phyloP scores from a whole-genome alignment of 2,329 filamentous ascomycete genomes.

The Penicillium sp. region DNA sequence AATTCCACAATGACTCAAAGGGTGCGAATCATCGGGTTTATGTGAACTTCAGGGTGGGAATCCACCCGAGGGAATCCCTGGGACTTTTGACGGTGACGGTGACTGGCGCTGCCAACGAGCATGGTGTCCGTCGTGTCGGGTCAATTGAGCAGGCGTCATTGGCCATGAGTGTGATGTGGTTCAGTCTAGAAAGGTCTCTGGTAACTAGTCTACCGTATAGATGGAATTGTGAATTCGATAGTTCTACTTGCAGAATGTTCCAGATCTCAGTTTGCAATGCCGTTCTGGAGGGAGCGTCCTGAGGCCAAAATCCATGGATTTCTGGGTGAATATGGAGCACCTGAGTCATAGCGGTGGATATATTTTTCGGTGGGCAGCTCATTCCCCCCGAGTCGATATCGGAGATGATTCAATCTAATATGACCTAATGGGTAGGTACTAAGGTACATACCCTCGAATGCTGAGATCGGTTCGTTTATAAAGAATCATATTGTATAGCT shows the following conservation, averaged over 20 bases:
- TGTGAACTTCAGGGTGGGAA: background rate
- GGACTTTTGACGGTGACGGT: background rate
- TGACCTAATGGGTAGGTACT: background rate
- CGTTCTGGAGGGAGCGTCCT: too few relatives aligned
- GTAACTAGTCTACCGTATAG: background rate
- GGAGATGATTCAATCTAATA: background rate
- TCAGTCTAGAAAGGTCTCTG: background rate
- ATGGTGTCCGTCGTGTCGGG: slow-evolving; percentile 4
- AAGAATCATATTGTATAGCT: background rate
- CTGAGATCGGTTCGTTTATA: background rate
- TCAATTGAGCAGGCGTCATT: slow-evolving; percentile 1
- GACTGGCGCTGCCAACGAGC: background rate
- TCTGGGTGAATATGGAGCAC: too few relatives aligned
- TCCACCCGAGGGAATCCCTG: background rate
- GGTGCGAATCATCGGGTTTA: background rate
- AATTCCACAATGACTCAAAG: background rate
- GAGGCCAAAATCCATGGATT: too few relatives aligned
- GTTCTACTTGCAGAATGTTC: background rate
- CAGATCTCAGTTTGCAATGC: background rate
- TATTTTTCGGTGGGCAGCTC: too few relatives aligned
- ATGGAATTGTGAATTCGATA: background rate
- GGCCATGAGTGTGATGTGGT: background rate
- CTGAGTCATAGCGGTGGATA: too few relatives aligned
- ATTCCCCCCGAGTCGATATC: too few relatives aligned
- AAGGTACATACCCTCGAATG: background rate